Evolutionary conservation across 352 stramenopile species (phyloP), one percentile per base, ranked within the genome.

Genomic region (Saprolegnia parasitica): DNA sequence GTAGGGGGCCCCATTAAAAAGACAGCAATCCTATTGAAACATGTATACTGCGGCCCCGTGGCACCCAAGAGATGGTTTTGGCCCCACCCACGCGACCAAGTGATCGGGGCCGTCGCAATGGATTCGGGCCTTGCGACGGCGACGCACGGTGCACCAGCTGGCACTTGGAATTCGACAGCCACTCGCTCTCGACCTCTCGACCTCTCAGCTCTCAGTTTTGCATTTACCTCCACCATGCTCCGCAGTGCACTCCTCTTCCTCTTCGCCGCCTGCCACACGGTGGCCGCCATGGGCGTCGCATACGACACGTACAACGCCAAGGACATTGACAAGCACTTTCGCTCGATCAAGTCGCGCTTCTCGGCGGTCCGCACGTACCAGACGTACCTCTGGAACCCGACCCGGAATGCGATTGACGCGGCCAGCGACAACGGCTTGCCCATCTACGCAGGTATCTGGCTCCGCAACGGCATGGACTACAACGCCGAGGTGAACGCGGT

Each of bases 401-500:
- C 58, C n/a, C 37, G 32, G 45, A 70, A 70, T 37, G n/a, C 52
- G 21, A 70, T 70, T 46, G 46, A 70, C 37, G 63, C 32, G 11
- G 63, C 63, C 1, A 46, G n/a, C 21, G 24, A 70, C 45, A 21
- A 32, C 23, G 54, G 54, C 8, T n/a, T 70, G 4, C 8, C 18
- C 15, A 70, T 70, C 54, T 70, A 70, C 39, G 42, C 63, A 11
- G 85, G 85, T 58, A 78, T 93, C 47, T 79, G 89, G 73, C 77
- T 80, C 62, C 37, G 62, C 21, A 32, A 66, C 45, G 66, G 57
- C 49, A 23, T 65, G 0, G 56, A 71, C 49, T 77, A 85, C n/a
- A 67, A 81, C n/a, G 64, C 54, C 37, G 80, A 89, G 66, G 85
- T 93, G 67, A 40, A 83, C 35, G 83, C 85, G 26, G 81, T 82